phyloP scores from a whole-genome alignment of 495 filamentous ascomycete species.

The Aspergillus asperescens region DNA sequence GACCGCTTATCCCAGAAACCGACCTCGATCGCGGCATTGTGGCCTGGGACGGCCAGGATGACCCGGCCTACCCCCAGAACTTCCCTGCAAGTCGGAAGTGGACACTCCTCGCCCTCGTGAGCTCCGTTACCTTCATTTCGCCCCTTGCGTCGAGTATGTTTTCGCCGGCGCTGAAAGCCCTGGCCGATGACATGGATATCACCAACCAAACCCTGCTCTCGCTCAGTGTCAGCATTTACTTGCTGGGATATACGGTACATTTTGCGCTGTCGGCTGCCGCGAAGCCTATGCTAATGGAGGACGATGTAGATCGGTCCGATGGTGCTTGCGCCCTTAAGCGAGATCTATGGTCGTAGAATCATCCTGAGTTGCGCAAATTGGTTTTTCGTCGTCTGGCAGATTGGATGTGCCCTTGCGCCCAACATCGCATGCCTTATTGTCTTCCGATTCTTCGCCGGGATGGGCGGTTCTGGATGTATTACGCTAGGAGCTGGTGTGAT shows the following conservation, averaged over 20 bases:
- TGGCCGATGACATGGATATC: conserved; percentile 58
- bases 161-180: conserved; percentile 54
- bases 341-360: conserved; percentile 38
- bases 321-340: conserved; percentile 40
- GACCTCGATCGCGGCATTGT: conserved; percentile 26
- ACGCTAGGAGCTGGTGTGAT: conserved; percentile 50
- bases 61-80: conserved; percentile 66
- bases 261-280: neutral
- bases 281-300: neutral
- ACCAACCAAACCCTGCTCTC: conserved; percentile 43
- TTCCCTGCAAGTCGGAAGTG: conserved; percentile 46
- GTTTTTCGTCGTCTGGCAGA: conserved; percentile 53
- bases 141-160: conserved; percentile 65
- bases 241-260: conserved; percentile 55
- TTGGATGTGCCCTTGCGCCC: conserved; percentile 62
- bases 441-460: conserved; percentile 60
- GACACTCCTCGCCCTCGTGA: conserved; percentile 28
- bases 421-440: conserved; percentile 54
- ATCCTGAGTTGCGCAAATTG: conserved; percentile 35
- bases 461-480: conserved; percentile 49
- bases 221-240: conserved; percentile 51
- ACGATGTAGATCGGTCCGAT: conserved; percentile 39
- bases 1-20: conserved; percentile 19
- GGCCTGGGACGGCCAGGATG: conserved; percentile 52
- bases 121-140: conserved; percentile 43